These are phyloP conservation scores for Trypanosoma caninum DNA, from an alignment of 208 protist species.

Conservation along the genomic window DNA sequence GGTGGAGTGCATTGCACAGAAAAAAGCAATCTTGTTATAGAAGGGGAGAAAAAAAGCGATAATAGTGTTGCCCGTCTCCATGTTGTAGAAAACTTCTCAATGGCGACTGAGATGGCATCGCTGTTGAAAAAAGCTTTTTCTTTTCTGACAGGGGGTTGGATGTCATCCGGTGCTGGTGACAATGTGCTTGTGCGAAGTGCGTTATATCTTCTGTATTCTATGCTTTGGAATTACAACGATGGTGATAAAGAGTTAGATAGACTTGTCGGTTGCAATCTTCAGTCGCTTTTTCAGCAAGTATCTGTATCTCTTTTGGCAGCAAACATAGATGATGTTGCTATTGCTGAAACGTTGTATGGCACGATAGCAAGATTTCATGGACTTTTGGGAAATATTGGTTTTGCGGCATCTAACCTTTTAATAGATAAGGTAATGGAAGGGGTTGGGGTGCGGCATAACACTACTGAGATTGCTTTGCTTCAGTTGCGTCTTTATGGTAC, in stretches of 20 bases:
- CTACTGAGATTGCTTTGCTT: conserved; percentile 14
- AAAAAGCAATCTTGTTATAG: no score
- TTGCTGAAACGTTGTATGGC: conserved; percentile 18
- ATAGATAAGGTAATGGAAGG: conserved; percentile 8
- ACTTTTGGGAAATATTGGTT: conserved; percentile 13
- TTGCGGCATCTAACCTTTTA: conserved; percentile 14
- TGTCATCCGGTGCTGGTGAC: conserved; percentile 4
- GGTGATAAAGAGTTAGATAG: conserved; percentile 25
- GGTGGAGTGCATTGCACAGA: no score
- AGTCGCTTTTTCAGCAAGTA: conserved; percentile 11
- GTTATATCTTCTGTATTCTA: conserved; percentile 23
- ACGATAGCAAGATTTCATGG: conserved; percentile 17
- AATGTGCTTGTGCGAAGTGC: conserved; percentile 13
- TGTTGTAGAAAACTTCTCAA: neutral
- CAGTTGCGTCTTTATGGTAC: conserved; percentile 14
- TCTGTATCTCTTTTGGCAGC: neutral
- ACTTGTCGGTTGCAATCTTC: conserved; percentile 11
- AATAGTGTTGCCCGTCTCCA: neutral
- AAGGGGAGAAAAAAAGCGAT: neutral
- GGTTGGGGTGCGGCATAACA: neutral
- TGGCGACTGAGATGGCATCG: neutral
- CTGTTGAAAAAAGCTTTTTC: conserved; percentile 17
- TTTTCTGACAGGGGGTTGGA: conserved; percentile 12
- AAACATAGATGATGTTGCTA: neutral
- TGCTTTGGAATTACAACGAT: conserved; percentile 24